Base-by-base conservation (phyloP, 345 rosid species). In the Euphorbia lathyris region DNA sequence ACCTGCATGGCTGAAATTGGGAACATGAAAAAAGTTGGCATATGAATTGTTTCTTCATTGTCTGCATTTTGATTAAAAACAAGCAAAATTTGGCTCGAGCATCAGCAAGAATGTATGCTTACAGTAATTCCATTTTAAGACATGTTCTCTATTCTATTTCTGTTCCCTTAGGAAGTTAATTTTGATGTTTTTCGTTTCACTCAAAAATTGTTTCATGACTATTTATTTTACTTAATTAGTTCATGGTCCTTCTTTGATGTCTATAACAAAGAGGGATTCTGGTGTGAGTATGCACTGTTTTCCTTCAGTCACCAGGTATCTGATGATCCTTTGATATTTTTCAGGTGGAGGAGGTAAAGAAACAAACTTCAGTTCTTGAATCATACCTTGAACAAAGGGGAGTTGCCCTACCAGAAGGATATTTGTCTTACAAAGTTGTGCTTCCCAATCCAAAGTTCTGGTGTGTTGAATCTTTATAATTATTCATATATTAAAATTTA, bases 361-460 rank as follows among this genome's bases (percentile, higher is more conserved):
- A 79, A 68, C 86, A 84, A 74, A 88, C 86, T 81, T 81, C 80
- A 27, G 71, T 94, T 79, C 95, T 94, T 69, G 91, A 88, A 82
- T 85, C 92, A 65, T 94, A 94, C 81, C 87, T 91, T 76, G 93
- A 89, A 67, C 98, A 89, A 79, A 86, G 96, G 71, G 97, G 98
- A 40, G 79, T 91, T 77, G 63, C 88, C 73, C 74, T 94, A 47
- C 93, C 86, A 4, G 90, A 90, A 70, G 98, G 89, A 73, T 88
- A 84, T 67, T 55, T 91, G 66, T 86, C 97, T 66, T 86, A 77
- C 84, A 91, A 91, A 90, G 93, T 94, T 76, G 78, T 94, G 26
- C 73, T 94, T 69, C 95, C 98, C 63, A 88, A 91, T 82, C 97
- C 98, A 26, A 90, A 84, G 68, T 94, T 86, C 78, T 74, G 83